Evolutionary conservation across 805 yeast genomes (phyloP), one percentile per base, ranked within the genome.

Genomic region (Clavispora santaluciae): DNA sequence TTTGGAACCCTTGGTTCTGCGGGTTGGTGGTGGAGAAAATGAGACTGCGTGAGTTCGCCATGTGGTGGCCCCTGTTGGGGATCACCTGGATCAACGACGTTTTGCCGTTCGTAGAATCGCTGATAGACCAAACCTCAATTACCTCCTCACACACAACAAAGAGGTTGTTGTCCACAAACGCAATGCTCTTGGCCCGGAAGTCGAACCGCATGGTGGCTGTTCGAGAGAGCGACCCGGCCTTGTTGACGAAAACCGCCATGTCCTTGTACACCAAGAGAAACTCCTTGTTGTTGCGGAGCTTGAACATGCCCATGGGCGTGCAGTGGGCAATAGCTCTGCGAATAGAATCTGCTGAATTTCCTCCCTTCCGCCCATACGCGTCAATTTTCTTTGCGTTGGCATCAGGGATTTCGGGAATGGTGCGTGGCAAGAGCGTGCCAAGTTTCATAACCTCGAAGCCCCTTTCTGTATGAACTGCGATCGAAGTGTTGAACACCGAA

Each of bases 381-480:
- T 66, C 72, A 17, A 62, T 50, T 33, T 50, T 56, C 46, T 48
- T 57, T 38, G 36, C 39, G 30, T 42, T 35, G 2, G 22, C 42
- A 20, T 52, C 59, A 1, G 54, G 75, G 18, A 77, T 61, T 35
- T 70, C 75, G 6, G 91, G 90, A 3, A 78, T 70, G 1, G 81
- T 72, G 40, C 80, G 65, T 1, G 82, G 76, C 22, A 79, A 70
- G 16, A 74, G 63, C 33, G 76, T 75, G 43, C 81, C 81, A 38
- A 84, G 66, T 5, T 82, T 75, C 49, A 79, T 66, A 22, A 83
- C 72, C 44, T 84, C 82, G 48, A 83, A 80, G 0, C 90, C 90
- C 51, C 77, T 75, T 13, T 74, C 63, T 0, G 88, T 74, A 52
- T 83, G 85, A 1, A 83, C 75, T 0, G 86, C 78, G 57, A 86